Percentiles rank a stretch among this genome's conserved stretches.
Evolutionary conservation across 2,329 filamentous ascomycete genomes (phyloP).

Genomic region (Phyllosticta capitalensis): DNA sequence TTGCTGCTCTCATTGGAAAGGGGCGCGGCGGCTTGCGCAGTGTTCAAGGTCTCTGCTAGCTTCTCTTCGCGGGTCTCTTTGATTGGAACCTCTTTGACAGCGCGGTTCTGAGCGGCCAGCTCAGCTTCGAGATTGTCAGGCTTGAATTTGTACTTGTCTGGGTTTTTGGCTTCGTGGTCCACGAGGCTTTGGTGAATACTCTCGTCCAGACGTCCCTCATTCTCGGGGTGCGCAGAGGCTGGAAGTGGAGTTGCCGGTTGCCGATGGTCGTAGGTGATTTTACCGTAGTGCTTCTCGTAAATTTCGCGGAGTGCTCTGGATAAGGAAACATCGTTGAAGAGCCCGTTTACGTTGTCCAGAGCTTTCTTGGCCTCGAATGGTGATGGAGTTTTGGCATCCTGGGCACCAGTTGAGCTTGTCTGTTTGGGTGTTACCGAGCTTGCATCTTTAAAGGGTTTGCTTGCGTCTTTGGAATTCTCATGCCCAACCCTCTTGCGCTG

Average conservation of each 20-base stretch:
- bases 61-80: not conserved
- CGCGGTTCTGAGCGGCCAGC: not conserved
- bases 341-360: not conserved
- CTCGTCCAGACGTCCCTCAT: conserved; percentile 1
- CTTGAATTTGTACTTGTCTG: not conserved
- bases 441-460: not conserved
- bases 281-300: conserved; percentile 35
- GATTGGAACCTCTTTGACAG: not conserved
- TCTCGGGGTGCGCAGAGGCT: not conserved
- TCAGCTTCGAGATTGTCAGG: conserved; percentile 6
- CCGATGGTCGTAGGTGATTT: conserved; percentile 18
- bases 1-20: not conserved
- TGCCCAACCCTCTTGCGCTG: conserved; percentile 9
- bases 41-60: not conserved
- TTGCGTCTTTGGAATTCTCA: not conserved
- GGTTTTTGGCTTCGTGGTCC: conserved; percentile 2
- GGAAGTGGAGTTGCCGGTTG: not conserved
- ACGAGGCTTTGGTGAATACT: conserved; percentile 3
- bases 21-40: not conserved
- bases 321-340: conserved; percentile 23
- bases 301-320: conserved; percentile 31
- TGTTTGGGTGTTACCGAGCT: not conserved
- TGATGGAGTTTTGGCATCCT: not conserved
- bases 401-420: not conserved
- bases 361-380: not conserved